phyloP scores from a whole-genome alignment of 2,329 filamentous ascomycete genomes.

The Epichloe scottii region DNA sequence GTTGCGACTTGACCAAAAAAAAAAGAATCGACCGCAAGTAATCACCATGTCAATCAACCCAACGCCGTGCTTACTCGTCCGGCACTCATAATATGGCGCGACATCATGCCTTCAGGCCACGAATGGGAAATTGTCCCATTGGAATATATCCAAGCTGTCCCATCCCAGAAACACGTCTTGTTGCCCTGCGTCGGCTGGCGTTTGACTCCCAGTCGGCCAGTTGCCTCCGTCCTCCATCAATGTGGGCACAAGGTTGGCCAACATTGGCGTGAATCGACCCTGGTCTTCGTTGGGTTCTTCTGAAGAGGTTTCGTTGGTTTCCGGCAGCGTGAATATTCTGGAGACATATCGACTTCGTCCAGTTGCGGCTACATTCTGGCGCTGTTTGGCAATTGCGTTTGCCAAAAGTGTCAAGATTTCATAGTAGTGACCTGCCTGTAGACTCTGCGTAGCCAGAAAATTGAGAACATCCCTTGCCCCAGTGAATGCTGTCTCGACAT shows the following conservation, averaged over 20 bases:
- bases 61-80: background rate
- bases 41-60: background rate
- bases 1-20: too few species aligned
- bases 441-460: constrained; percentile 34
- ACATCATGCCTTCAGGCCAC: background rate
- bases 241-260: background rate
- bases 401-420: constrained; percentile 39
- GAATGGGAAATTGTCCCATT: constrained; percentile 21
- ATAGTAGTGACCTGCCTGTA: constrained; percentile 44
- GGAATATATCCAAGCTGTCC: constrained; percentile 19
- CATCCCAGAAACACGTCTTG: constrained; percentile 14
- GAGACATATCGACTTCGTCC: constrained; percentile 17
- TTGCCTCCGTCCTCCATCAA: constrained; percentile 4
- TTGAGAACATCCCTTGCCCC: constrained; percentile 36
- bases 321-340: constrained; percentile 13
- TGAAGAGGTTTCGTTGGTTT: background rate
- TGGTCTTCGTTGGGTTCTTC: background rate
- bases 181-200: constrained; percentile 3
- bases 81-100: background rate
- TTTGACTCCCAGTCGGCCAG: constrained; percentile 5
- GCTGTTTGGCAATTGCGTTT: constrained; percentile 30
- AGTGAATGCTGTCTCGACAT: constrained; percentile 35
- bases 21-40: too few species aligned
- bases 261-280: background rate
- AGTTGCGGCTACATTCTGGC: constrained; percentile 12